phyloP scores from a whole-genome alignment of 768 basidiomycete species.

The Leccinum fibrillosum region DNA sequence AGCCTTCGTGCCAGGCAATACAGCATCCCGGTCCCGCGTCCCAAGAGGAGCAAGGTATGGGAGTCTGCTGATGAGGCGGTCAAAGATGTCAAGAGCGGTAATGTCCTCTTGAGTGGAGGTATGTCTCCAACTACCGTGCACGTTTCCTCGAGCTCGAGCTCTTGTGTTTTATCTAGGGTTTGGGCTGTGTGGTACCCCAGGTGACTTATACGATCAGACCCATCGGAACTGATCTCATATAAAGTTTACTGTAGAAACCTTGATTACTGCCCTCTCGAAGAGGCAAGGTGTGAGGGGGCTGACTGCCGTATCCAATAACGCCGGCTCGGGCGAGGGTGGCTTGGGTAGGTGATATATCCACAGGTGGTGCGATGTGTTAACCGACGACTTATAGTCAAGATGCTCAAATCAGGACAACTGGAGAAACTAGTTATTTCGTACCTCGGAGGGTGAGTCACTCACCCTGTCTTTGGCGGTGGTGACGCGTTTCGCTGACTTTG shows the following conservation, averaged over 20 bases:
- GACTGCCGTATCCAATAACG: conserved; percentile 85
- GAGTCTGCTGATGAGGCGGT: conserved; percentile 76
- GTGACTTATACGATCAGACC: conserved; percentile 33
- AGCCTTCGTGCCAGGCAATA: conserved; percentile 3
- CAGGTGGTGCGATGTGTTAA: neutral
- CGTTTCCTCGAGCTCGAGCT: neutral
- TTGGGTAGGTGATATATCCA: conserved; percentile 45
- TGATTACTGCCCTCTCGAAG: conserved; percentile 70
- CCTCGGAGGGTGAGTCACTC: conserved; percentile 62
- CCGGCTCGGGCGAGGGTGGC: conserved; percentile 65
- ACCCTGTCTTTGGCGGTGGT: neutral
- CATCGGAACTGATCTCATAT: conserved; percentile 1
- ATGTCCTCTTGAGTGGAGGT: conserved; percentile 79
- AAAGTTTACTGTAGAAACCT: conserved; percentile 51
- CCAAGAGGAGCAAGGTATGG: conserved; percentile 59
- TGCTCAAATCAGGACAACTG: conserved; percentile 71
- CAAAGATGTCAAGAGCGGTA: conserved; percentile 76
- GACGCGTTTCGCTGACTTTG: neutral
- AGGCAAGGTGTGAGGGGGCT: conserved; percentile 66
- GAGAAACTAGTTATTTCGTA: conserved; percentile 83
- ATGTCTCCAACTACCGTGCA: conserved; percentile 30
- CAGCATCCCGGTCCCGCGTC: conserved; percentile 5
- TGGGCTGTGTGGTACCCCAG: conserved; percentile 83
- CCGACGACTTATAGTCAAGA: conserved; percentile 46
- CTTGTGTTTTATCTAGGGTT: conserved; percentile 55